Evolutionary conservation across 2,329 filamentous ascomycete species (phyloP), one percentile per base, ranked within the genome.

Genomic region (Cytospora schulzeri): DNA sequence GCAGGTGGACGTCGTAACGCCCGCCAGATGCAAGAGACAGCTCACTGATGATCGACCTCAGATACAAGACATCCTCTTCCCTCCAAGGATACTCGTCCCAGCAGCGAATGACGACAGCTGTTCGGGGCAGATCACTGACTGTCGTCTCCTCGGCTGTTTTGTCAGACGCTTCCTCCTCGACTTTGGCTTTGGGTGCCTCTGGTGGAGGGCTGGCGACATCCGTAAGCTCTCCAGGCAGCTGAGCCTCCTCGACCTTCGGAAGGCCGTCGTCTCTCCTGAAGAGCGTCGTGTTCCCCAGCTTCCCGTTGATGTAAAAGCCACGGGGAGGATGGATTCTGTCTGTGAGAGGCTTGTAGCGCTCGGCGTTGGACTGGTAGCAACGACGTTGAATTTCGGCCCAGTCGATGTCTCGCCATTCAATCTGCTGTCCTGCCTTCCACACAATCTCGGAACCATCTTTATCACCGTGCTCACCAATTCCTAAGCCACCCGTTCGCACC

Each of bases 21-120:
- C 90, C 92, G 28, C 92, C 92, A 6, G 92, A 93, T 59, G 90
- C 88, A 63, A 97, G 80, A 1, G 88, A 85, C 14, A 96, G 81
- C 75, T 97, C 93, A 26, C 89, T 86, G 72, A 97, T 92, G 76
- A 97, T 86, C 35, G 93, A 89, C 33, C 93, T 89, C 41, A 97
- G 77, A 71, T 92, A 92, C 75, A 93, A 86, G 57, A 94, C 82
- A 72, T 95, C 91, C 71, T 96, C 91, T 51, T 90, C 85, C 12
- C 87, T 87, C 82, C 92, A 97, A 11, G 86, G 71, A 69, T 91
- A 96, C 69, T 91, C 90, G 69, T 89, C 87, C 91, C 91, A 97
- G 57, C 90, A 90, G 28, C 93, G 86, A 28, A 97, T 85, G 1
- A 97, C 85, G 7, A 97, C 83, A 3, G 91, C 93, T 0, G 91